Conservation (phyloP, 805 yeast genomes). For the Pichia exigua region DNA sequence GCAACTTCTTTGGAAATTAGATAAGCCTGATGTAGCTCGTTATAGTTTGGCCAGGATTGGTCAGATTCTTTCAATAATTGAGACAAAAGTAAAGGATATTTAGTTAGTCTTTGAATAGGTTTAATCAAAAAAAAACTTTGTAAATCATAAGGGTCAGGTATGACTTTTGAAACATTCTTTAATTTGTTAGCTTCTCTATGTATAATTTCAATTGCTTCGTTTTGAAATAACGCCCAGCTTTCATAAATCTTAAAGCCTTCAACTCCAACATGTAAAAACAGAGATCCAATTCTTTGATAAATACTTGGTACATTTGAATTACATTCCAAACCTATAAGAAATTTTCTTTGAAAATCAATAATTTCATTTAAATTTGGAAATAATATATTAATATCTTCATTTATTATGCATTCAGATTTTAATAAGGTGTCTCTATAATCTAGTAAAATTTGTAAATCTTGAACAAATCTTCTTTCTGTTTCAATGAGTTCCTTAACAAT, state of each 20-base stretch:
- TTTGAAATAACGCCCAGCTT: conserved; percentile 90
- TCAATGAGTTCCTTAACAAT: conserved; percentile 79
- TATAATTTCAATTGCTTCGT: conserved; percentile 77
- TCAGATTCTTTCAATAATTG: conserved; percentile 67
- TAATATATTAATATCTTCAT: conserved; percentile 70
- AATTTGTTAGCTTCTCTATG: conserved; percentile 53
- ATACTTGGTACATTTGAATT: conserved; percentile 67
- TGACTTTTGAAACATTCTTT: conserved; percentile 44
- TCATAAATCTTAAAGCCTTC: conserved; percentile 83
- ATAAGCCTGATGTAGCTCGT: conserved; percentile 64
- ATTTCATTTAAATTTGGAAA: conserved; percentile 82
- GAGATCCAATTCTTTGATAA: conserved; percentile 80
- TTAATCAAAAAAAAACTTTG: conserved; percentile 84
- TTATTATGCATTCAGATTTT: conserved; percentile 57
- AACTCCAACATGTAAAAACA: conserved; percentile 73
- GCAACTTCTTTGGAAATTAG: conserved; percentile 79
- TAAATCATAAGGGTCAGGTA: conserved; percentile 81
- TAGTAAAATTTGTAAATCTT: conserved; percentile 72
- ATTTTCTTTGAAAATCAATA: conserved; percentile 86
- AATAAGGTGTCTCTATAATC: conserved; percentile 62
- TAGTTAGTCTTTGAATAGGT: conserved; percentile 94
- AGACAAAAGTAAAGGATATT: conserved; percentile 77
- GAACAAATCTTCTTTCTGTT: conserved; percentile 89
- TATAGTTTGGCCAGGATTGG: conserved; percentile 41
- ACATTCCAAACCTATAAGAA: conserved; percentile 82